phyloP scores from a whole-genome alignment of 148 eudicot genomes.

The Polygonum aviculare region DNA sequence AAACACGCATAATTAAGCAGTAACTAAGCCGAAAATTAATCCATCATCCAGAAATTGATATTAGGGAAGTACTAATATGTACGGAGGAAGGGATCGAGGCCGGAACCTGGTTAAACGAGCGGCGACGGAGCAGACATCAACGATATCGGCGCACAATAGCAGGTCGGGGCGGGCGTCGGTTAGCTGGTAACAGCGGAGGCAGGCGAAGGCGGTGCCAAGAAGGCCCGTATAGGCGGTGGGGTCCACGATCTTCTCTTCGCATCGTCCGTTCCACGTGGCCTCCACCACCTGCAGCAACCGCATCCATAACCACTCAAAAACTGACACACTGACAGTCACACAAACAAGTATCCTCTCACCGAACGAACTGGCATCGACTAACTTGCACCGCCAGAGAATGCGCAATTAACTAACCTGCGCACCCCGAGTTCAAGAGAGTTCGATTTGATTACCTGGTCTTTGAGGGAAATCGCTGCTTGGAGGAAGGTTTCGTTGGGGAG shows the following conservation, averaged over 20 bases:
- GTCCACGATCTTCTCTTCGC: slow-evolving; percentile 18
- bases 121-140: slow-evolving; percentile 27
- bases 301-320: not conserved
- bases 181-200: slow-evolving; percentile 47
- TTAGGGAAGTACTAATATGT: no score
- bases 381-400: not conserved
- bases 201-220: slow-evolving; percentile 58
- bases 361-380: not conserved
- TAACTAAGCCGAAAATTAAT: not conserved
- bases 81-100: no score
- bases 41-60: no score
- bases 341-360: not conserved
- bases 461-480: slow-evolving; percentile 42
- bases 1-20: not conserved
- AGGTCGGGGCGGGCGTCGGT: slow-evolving; percentile 42
- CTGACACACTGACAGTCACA: no score
- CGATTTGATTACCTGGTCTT: slow-evolving; percentile 34
- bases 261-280: slow-evolving; percentile 33
- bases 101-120: slow-evolving; percentile 39
- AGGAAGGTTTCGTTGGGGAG: slow-evolving; percentile 28
- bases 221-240: slow-evolving; percentile 46
- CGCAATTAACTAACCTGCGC: not conserved
- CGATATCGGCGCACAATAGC: slow-evolving; percentile 39
- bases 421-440: not conserved
- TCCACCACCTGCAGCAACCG: slow-evolving; percentile 36